Percentiles rank a stretch among this genome's conserved stretches.
These are phyloP conservation scores for Oenanthe sinensis DNA, from an alignment of 129 eudicot species.

Conservation along the genomic window DNA sequence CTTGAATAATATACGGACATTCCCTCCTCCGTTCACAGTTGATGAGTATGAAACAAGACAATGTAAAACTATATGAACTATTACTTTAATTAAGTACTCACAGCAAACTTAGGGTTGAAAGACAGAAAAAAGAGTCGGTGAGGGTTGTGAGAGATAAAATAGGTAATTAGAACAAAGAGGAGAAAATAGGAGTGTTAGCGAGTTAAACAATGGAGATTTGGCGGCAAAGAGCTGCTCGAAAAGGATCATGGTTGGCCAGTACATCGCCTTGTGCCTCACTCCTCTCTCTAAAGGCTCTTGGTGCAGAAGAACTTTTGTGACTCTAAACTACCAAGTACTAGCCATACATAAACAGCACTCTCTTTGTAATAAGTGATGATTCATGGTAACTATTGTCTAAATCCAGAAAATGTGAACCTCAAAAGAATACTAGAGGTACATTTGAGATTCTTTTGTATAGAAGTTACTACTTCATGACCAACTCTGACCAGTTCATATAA, in stretches of 20 bases:
- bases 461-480: background rate
- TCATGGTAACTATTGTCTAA: background rate
- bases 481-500: background rate
- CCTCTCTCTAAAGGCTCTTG: constrained; percentile 5
- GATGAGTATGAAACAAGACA: too few species aligned
- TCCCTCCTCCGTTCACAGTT: too few species aligned
- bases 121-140: too few species aligned
- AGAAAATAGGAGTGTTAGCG: too few species aligned
- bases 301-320: background rate
- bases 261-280: constrained; percentile 3
- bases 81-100: too few species aligned
- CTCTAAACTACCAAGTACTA: background rate
- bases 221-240: constrained; percentile 7
- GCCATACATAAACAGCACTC: too few species aligned
- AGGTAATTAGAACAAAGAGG: too few species aligned
- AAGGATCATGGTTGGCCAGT: background rate
- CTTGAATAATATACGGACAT: background rate
- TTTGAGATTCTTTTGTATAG: background rate
- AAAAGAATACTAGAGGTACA: background rate
- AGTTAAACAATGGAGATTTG: background rate
- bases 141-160: too few species aligned
- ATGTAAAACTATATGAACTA: too few species aligned
- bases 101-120: too few species aligned
- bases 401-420: background rate
- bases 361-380: background rate